Evolutionary conservation across 371 early-diverging fungal genomes (phyloP), one percentile per base, ranked within the genome.

Genomic region (Globomyces sp.): DNA sequence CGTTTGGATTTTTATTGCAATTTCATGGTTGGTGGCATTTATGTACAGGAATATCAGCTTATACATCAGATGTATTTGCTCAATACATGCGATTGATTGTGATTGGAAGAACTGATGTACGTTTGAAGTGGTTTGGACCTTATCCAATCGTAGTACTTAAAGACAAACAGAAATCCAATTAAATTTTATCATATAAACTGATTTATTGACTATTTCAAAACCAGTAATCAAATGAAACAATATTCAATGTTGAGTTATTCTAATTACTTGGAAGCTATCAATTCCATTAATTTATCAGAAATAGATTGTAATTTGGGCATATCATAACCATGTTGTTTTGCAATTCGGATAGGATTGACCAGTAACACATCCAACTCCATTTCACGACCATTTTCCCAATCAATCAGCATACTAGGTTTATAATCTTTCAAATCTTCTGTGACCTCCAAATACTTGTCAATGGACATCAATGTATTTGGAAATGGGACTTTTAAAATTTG

Each of bases 11-110:
- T 59, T 49, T 89, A 45, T 77, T 82, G 52, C 86, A 92, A 82
- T 81, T 90, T 24, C 92, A 92, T 69, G 88, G 88, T 4, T 90
- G 67, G 85, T 92, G 92, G 92, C 92, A 92, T 72, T 80, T 91
- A 59, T 72, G 83, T 40, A 85, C 88, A 40, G 87, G 80, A 0
- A 67, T 85, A 40, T 83, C 82, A n/a, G 24, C 24, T 24, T 24
- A 24, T 24, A 24, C 24, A 24, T 24, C 24, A 24, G 24, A 24
- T 24, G 24, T 24, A 24, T 24, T 24, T 24, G 24, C 24, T 24
- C 24, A 24, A 24, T 24, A 24, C 24, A 24, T 24, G 24, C 24
- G 24, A 24, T 24, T 24, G 24, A 24, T 24, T 24, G 24, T 24
- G 24, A 24, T 24, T 24, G 24, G 24, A 24, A 24, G 24, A 24